A percentile compares a stretch with the other conserved stretches of the same genome.
phyloP scores from a whole-genome alignment of 129 eudicot genomes.

The Tagetes erecta region DNA sequence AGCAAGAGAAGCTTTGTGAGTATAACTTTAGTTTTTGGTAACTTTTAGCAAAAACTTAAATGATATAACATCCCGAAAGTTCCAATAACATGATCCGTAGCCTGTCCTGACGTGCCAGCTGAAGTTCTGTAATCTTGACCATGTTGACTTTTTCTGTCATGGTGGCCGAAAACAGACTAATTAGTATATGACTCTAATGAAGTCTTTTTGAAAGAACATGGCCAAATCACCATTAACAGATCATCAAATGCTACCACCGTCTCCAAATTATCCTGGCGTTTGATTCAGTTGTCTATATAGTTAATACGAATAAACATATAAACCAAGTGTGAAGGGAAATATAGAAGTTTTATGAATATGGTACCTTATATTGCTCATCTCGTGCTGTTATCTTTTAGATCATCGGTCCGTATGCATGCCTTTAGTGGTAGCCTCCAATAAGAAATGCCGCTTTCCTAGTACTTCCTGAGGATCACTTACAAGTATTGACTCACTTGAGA shows the following conservation, averaged over 20 bases:
- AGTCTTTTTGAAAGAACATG: conserved; percentile 64
- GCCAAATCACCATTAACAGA: conserved; percentile 63
- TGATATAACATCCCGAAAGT: neutral
- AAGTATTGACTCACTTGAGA: no score
- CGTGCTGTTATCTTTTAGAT: conserved; percentile 48
- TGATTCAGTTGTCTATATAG: conserved; percentile 20
- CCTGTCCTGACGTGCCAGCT: neutral
- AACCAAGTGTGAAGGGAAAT: neutral
- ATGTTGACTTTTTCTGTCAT: neutral
- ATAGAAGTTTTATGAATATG: neutral
- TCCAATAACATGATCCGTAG: neutral
- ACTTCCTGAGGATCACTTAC: conserved; percentile 71
- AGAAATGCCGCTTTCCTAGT: conserved; percentile 59
- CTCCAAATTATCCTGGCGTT: conserved; percentile 65
- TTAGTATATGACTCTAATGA: no score
- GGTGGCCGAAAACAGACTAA: neutral
- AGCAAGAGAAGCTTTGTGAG: neutral
- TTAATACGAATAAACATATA: neutral
- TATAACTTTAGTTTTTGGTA: no score
- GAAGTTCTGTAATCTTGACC: neutral
- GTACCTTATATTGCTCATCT: conserved; percentile 81
- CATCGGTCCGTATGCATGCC: conserved; percentile 54
- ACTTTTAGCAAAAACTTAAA: no score
- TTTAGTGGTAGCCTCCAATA: conserved; percentile 50
- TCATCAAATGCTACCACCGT: conserved; percentile 70